Evolutionary conservation across 1,284 basidiomycete species (phyloP).

Genomic region (Fomes fomentarius): DNA sequence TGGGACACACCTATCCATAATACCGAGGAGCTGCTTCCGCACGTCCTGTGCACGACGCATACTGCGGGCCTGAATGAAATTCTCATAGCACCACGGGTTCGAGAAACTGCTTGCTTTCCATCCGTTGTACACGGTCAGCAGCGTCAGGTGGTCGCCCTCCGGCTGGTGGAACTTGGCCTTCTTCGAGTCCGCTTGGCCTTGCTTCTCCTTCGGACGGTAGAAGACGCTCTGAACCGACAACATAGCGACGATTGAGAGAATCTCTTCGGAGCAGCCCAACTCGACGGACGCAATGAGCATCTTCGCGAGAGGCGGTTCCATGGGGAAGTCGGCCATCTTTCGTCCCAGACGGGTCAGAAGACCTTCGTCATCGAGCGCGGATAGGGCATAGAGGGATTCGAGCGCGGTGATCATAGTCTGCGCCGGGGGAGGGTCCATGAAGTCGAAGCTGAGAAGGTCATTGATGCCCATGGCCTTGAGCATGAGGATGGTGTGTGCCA

Average conservation of each 20-base stretch:
- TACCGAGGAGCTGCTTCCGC: constrained; percentile 94
- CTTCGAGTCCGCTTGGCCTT: constrained; percentile 98
- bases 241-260: constrained; percentile 97
- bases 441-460: constrained; percentile 97
- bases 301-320: constrained; percentile 96
- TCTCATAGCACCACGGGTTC: constrained; percentile 97
- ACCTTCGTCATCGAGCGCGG: constrained; percentile 96
- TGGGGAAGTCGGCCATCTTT: constrained; percentile 99
- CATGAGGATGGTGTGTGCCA: constrained; percentile 92
- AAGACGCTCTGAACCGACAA: constrained; percentile 96
- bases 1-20: constrained; percentile 89
- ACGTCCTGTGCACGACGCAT: constrained; percentile 99
- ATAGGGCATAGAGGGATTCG: constrained; percentile 93
- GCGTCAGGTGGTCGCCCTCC: constrained; percentile 95
- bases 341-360: constrained; percentile 91
- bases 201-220: constrained; percentile 98
- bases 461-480: constrained; percentile 99
- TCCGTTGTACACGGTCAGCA: constrained; percentile 96
- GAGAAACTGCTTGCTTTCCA: constrained; percentile 97
- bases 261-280: constrained; percentile 95
- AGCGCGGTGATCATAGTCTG: constrained; percentile 95
- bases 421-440: constrained; percentile 98
- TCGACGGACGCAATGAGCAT: constrained; percentile 99
- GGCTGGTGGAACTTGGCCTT: constrained; percentile 99
- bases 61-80: constrained; percentile 96